These are phyloP conservation scores for Arthrobotrys entomopaga DNA, from an alignment of 2,329 filamentous ascomycete genomes.

Conservation along the genomic window DNA sequence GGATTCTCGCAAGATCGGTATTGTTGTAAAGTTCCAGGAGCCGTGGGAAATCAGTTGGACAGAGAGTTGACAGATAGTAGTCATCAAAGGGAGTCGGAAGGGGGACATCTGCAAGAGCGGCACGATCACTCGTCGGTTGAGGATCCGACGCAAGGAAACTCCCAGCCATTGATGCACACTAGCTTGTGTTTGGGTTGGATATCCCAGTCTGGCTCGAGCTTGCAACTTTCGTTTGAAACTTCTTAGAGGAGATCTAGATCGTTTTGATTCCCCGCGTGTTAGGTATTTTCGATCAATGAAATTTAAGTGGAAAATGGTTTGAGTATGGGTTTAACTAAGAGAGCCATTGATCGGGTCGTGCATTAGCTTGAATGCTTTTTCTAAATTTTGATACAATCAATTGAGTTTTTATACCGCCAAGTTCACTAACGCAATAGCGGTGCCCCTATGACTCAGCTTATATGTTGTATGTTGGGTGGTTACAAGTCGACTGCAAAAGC, in stretches of 20 bases:
- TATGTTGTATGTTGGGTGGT: no score
- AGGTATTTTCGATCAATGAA: neutral
- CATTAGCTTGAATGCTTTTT: no score
- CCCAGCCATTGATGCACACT: neutral
- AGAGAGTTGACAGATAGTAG: constrained; percentile 36
- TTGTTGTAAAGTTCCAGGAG: constrained; percentile 38
- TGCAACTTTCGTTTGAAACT: no score
- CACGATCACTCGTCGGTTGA: neutral
- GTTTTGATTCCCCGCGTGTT: no score
- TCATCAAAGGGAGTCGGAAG: constrained; percentile 42
- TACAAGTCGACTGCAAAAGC: no score
- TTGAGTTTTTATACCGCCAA: no score
- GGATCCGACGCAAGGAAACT: neutral
- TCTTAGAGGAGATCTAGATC: no score
- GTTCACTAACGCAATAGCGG: no score
- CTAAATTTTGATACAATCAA: no score
- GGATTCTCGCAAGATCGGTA: constrained; percentile 31
- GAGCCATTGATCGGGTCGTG: no score
- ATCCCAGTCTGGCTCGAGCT: neutral
- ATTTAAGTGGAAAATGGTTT: neutral
- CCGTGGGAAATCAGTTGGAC: constrained; percentile 28
- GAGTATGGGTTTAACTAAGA: no score
- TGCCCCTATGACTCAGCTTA: no score
- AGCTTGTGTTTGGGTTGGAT: constrained; percentile 8
- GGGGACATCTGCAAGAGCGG: constrained; percentile 12